phyloP scores from a whole-genome alignment of 2,329 filamentous ascomycete genomes.

The Botrytis medusae region DNA sequence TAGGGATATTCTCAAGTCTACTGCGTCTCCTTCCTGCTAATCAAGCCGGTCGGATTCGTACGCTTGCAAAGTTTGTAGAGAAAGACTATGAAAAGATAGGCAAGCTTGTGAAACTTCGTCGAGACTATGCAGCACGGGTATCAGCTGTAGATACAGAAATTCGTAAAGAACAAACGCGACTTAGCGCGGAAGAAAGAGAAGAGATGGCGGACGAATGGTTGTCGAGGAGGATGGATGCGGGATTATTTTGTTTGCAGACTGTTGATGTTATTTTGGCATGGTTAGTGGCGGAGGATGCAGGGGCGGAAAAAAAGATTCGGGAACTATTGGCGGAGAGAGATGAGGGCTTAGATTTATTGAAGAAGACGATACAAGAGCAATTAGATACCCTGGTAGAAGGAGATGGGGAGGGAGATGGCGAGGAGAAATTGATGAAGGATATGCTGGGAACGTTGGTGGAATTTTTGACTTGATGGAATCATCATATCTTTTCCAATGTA shows the following conservation, averaged over 20 bases:
- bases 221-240: conserved; percentile 74
- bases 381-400: conserved; percentile 10
- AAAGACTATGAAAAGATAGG: conserved; percentile 85
- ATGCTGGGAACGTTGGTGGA: conserved; percentile 64
- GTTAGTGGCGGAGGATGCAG: conserved; percentile 85
- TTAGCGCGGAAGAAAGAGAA: conserved; percentile 59
- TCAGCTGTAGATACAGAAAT: conserved; percentile 63
- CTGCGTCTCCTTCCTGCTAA: conserved; percentile 76
- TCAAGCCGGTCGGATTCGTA: conserved; percentile 75
- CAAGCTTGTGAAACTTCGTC: conserved; percentile 69
- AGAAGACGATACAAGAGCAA: conserved; percentile 61
- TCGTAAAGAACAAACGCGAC: conserved; percentile 52
- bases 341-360: conserved; percentile 63
- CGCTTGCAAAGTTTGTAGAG: conserved; percentile 92
- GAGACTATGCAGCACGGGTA: conserved; percentile 66
- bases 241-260: conserved; percentile 78
- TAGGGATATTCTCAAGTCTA: conserved; percentile 82
- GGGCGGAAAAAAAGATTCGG: conserved; percentile 65
- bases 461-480: conserved; percentile 42
- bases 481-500: neutral
- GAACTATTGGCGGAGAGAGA: conserved; percentile 66
- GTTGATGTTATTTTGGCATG: conserved; percentile 85
- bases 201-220: conserved; percentile 70
- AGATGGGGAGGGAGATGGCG: neutral
- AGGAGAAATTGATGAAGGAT: conserved; percentile 54